Evolutionary conservation across 2,329 filamentous ascomycete genomes (phyloP), one percentile per base, ranked within the genome.

Genomic region (Xylaria hypoxylon): DNA sequence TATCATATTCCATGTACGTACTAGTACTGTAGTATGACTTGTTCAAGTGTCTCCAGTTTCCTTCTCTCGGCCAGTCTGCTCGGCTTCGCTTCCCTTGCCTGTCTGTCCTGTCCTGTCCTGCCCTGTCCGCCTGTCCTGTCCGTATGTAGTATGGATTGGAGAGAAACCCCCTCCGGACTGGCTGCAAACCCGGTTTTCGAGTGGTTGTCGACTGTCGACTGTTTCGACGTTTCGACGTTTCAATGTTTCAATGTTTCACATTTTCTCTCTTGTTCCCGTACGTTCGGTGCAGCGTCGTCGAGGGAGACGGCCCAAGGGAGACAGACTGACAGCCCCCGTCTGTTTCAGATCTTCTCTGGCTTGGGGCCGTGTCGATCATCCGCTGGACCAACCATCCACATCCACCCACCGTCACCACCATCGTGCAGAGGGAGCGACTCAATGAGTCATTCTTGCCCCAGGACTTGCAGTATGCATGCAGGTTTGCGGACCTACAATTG

Each of bases 271-370:
- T 47, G 60, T 53, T 69, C 48, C 68, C 68, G 65, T 65, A 59
- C 52, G 60, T 70, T 70, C 65, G 68, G 62, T 63, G 68, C 65
- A 64, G 65, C 60, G 66, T 64, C 57, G 64, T n/a, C 55, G 17
- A 5, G 10, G 5, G 28, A 35, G 24, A 55, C n/a, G n/a, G n/a
- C n/a, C n/a, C n/a, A n/a, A 11, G 3, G 22, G 13, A 42, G 11
- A 40, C 19, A 55, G 10, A 22, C 35, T 24, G 31, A n/a, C 45
- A 35, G n/a, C 22, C 44, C 44, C 55, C 10, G 52, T 55, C 50
- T 61, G 73, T 74, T 74, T 74, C 73, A 74, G 69, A 72, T 74
- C 72, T 42, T 7, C 40, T 52, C 56, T 50, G 58, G 38, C 48
- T 19, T 42, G 47, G 26, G 50, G 35, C 51, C 57, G 48, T 40